These are phyloP conservation scores for Scedosporium apiospermum DNA, from an alignment of 2,329 filamentous ascomycete genomes.

Conservation along the genomic window DNA sequence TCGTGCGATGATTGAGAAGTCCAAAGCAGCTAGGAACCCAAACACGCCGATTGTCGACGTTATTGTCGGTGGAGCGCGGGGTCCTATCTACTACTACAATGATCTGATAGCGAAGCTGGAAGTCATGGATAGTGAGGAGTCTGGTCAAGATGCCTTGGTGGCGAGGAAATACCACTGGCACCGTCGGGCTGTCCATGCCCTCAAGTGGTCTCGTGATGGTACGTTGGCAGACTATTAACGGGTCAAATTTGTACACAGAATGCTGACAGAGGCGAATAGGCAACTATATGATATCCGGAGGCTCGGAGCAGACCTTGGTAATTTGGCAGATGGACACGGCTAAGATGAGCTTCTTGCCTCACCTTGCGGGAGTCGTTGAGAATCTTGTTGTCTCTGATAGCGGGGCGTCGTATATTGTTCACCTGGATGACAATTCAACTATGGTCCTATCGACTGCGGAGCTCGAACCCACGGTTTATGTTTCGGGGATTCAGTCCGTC, in stretches of 20 bases:
- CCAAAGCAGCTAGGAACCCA: conserved; percentile 9
- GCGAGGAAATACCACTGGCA: conserved; percentile 83
- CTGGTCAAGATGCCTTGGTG: conserved; percentile 38
- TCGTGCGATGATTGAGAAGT: conserved; percentile 11
- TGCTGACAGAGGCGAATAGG: conserved; percentile 40
- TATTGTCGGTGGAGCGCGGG: conserved; percentile 65
- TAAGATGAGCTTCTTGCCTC: conserved; percentile 75
- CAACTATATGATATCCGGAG: conserved; percentile 90
- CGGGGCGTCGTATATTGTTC: conserved; percentile 74
- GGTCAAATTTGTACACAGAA: background rate
- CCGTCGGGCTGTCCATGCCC: conserved; percentile 66
- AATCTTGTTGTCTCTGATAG: conserved; percentile 72
- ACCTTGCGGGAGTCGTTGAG: conserved; percentile 77
- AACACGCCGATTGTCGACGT: conserved; percentile 50
- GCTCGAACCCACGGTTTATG: conserved; percentile 71
- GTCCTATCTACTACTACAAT: conserved; percentile 72
- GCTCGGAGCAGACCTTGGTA: conserved; percentile 78
- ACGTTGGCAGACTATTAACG: conserved; percentile 14
- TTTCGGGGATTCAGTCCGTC: conserved; percentile 69
- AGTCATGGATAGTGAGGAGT: conserved; percentile 25
- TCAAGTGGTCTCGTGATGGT: conserved; percentile 93
- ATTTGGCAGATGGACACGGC: conserved; percentile 90
- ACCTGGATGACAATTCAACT: conserved; percentile 83
- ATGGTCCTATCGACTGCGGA: conserved; percentile 88
- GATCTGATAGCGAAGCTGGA: conserved; percentile 57